Evolutionary conservation across 129 eudicot species (phyloP).

Genomic region (Chrysanthemum lavandulifolium): DNA sequence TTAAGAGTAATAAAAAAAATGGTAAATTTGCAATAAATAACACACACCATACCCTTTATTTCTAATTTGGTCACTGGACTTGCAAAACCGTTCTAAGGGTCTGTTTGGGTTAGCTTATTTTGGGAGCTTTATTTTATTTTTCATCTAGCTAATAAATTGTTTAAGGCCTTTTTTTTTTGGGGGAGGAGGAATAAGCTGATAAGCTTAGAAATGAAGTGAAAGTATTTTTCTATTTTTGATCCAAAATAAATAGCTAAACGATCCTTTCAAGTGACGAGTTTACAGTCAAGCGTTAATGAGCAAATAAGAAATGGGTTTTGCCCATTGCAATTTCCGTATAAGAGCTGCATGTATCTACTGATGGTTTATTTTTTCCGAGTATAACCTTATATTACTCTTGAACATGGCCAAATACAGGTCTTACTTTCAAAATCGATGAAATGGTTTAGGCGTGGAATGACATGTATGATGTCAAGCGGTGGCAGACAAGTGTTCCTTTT

Average conservation of each 20-base stretch:
- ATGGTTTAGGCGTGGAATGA: slow-evolving; percentile 97
- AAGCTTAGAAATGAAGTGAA: slow-evolving; percentile 4
- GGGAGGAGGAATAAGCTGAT: too few species aligned
- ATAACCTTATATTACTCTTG: slow-evolving; percentile 12
- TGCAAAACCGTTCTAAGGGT: not conserved
- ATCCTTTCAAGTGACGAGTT: not conserved
- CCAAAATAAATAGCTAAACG: too few species aligned
- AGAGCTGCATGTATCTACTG: slow-evolving; percentile 6
- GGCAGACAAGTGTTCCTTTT: slow-evolving; percentile 85
- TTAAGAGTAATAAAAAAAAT: too few species aligned
- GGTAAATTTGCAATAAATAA: not conserved
- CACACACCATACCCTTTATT: not conserved
- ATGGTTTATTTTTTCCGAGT: not conserved
- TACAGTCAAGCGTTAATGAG: not conserved
- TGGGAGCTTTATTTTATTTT: too few species aligned
- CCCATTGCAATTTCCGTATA: not conserved
- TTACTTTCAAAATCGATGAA: slow-evolving; percentile 86
- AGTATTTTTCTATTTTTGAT: too few species aligned
- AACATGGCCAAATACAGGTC: slow-evolving; percentile 33
- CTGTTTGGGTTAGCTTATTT: too few species aligned
- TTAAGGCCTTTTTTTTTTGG: not conserved
- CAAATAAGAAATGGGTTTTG: slow-evolving; percentile 3
- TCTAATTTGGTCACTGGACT: not conserved
- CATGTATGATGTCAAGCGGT: slow-evolving; percentile 92
- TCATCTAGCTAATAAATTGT: too few species aligned